Conservation (phyloP, 2,329 filamentous ascomycete species). For the Decorospora gaudefroyi region DNA sequence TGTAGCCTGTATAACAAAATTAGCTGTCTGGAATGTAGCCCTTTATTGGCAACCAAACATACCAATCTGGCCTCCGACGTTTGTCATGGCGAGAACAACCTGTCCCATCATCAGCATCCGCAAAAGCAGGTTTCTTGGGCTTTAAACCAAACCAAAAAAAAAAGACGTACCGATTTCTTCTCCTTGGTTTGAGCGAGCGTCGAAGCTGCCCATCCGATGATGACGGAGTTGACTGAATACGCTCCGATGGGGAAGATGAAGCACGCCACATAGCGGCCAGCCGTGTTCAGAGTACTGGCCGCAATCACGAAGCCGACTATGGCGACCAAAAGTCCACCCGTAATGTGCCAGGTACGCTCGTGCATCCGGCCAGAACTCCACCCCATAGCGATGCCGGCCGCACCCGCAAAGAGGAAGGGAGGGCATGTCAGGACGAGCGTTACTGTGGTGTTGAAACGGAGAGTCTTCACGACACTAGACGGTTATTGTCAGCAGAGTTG, state of each 20-base stretch:
- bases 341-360: slow-evolving; percentile 59
- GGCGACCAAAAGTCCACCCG: slow-evolving; percentile 48
- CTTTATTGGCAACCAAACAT: too few species aligned
- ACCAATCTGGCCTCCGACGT: slow-evolving; percentile 35
- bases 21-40: too few species aligned
- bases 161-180: slow-evolving; percentile 31
- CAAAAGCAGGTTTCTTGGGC: background rate
- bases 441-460: slow-evolving; percentile 44
- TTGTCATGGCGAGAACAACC: slow-evolving; percentile 41
- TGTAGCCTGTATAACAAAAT: too few species aligned
- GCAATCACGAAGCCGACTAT: slow-evolving; percentile 51
- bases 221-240: slow-evolving; percentile 40
- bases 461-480: slow-evolving; percentile 41
- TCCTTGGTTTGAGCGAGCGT: slow-evolving; percentile 38
- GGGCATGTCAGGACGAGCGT: slow-evolving; percentile 51
- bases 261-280: slow-evolving; percentile 36
- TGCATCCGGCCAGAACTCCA: slow-evolving; percentile 57
- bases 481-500: background rate
- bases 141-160: background rate
- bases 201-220: slow-evolving; percentile 38
- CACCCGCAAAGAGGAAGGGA: slow-evolving; percentile 55
- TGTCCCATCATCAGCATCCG: slow-evolving; percentile 4
- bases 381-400: slow-evolving; percentile 53
- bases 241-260: slow-evolving; percentile 41
- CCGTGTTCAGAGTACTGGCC: slow-evolving; percentile 35